Base-by-base conservation (phyloP, 495 filamentous ascomycete genomes). In the Neurospora sp. region DNA sequence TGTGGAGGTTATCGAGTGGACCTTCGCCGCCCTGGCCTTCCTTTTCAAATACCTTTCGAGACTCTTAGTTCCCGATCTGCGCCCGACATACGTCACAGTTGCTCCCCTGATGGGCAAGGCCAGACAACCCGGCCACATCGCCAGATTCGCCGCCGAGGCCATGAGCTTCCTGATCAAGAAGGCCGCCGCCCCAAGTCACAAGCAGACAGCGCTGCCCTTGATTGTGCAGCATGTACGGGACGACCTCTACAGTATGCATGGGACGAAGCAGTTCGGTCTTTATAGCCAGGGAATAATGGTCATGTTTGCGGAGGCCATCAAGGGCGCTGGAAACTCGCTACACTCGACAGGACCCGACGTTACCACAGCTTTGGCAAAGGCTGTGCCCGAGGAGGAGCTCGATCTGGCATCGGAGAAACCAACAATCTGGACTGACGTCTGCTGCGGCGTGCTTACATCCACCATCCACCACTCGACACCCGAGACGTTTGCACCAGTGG, bases 41-140 rank as follows among this genome's bases (percentile, higher is more conserved):
- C 88, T 97, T 20, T 96, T 98, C 87, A 99, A 98, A 78, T 98
- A 97, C 76, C 88, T 99, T 22, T 95, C 94, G 4, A 88, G 92
- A 61, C 85, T 98, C 9, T 79, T 99, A 31, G 91, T 93, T 0
- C 91, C 93, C 5, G 92, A 99, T 78, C 83, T 98, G 70, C 86
- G 93, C 75, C 92, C 95, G 37, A 87, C 96, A 8, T 93, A 92
- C 77, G 87, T 92, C 75, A 88, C 93, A 44, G 89, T 98, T 84
- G 88, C 93, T 10, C 92, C 94, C 8, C 87, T 98, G 69, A 88
- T 99, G 41, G 96, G 96, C 69, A 93, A 91, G 79, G 87, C 90
- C 76, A 87, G 88, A 71, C 92, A 93, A 76, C 95, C 94, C 74
- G 84, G 88, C 0, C 93, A 96, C 81, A 93, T 97, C 72, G 90